Evolutionary conservation across 129 eudicot species (phyloP).

Genomic region (Logfia minima): DNA sequence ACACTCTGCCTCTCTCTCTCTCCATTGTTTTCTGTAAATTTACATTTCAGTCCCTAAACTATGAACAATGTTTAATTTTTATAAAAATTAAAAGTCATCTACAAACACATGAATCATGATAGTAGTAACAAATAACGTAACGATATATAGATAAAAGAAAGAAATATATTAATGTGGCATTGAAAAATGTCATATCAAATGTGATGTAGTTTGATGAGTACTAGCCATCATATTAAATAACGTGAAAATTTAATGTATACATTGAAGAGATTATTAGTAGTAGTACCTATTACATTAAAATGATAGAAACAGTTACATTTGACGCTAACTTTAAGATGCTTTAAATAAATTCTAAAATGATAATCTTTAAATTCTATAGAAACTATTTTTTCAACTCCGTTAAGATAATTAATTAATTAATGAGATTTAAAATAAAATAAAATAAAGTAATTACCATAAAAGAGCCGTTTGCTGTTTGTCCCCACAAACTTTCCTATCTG

Average conservation of each 20-base stretch:
- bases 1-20: background rate
- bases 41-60: conserved; percentile 19
- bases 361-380: too few relatives aligned
- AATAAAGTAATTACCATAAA: conserved; percentile 15
- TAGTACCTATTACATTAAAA: background rate
- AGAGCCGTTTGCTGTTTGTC: conserved; percentile 41
- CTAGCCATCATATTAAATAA: too few relatives aligned
- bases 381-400: background rate
- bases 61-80: too few relatives aligned
- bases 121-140: too few relatives aligned
- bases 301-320: background rate
- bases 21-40: background rate
- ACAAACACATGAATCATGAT: background rate
- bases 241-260: too few relatives aligned
- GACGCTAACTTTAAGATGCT: background rate
- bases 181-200: background rate
- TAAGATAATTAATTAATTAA: too few relatives aligned
- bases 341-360: too few relatives aligned
- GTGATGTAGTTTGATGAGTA: too few relatives aligned
- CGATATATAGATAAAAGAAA: too few relatives aligned
- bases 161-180: background rate
- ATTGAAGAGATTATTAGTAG: too few relatives aligned
- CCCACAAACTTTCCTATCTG: conserved; percentile 27
- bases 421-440: too few relatives aligned
- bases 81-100: too few relatives aligned